Conservation (phyloP, 2,329 filamentous ascomycete species). For the Coccinonectria pachysandricola region DNA sequence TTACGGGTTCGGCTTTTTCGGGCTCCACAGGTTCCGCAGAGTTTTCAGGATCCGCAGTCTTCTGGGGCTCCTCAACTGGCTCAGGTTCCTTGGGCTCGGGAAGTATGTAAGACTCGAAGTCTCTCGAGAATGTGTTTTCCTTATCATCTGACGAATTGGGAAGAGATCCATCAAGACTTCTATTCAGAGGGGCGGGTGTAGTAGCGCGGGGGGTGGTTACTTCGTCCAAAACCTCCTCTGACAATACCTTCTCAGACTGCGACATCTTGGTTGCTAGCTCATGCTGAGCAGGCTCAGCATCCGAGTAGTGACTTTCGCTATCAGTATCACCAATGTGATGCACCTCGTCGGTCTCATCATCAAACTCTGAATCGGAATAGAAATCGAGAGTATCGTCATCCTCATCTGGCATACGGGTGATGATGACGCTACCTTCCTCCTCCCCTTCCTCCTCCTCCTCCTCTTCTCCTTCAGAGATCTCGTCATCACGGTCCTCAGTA, state of each 20-base stretch:
- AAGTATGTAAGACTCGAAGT: slow-evolving; percentile 37
- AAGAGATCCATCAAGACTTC: slow-evolving; percentile 20
- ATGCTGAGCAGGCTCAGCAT: slow-evolving; percentile 14
- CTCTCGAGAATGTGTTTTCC: slow-evolving; percentile 30
- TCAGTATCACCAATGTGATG: slow-evolving; percentile 36
- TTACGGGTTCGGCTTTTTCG: slow-evolving; percentile 5
- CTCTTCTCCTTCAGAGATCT: slow-evolving; percentile 35
- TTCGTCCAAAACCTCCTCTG: slow-evolving; percentile 31
- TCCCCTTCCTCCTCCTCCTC: no score
- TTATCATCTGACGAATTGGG: slow-evolving; percentile 27
- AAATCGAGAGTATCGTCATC: no score
- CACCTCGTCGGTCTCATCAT: slow-evolving; percentile 53
- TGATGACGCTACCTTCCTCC: slow-evolving; percentile 50
- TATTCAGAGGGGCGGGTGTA: slow-evolving; percentile 13
- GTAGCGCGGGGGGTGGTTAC: slow-evolving; percentile 39
- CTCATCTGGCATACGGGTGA: slow-evolving; percentile 56
- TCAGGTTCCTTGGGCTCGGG: slow-evolving; percentile 27
- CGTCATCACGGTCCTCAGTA: slow-evolving; percentile 57
- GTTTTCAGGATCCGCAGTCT: slow-evolving; percentile 18
- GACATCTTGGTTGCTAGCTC: slow-evolving; percentile 4
- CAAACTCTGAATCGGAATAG: slow-evolving; percentile 30
- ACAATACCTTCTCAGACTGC: slow-evolving; percentile 1
- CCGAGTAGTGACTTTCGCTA: slow-evolving; percentile 27
- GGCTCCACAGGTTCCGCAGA: slow-evolving; percentile 14
- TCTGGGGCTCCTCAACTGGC: slow-evolving; percentile 14